Base-by-base conservation (phyloP, 2,329 filamentous ascomycete genomes). In the Stromatinia cepivora region DNA sequence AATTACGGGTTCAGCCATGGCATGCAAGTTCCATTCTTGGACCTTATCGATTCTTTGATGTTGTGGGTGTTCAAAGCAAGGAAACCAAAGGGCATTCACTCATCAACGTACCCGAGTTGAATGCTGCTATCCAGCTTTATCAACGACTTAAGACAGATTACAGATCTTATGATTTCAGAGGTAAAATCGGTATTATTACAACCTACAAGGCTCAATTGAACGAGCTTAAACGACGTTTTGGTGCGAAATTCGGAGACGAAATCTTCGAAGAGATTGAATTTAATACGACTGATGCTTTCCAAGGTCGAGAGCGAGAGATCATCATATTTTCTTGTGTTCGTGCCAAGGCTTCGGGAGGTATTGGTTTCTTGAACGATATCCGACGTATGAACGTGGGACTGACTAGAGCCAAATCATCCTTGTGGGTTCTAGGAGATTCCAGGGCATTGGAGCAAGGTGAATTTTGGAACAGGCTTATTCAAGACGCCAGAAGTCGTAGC, bases 291-390 rank as follows among this genome's bases (percentile, higher is more conserved):
- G 95, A 99, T 81, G 96, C 95, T 25, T 99, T 97, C 79, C 93
- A 99, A 79, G 95, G 95, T 72, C 89, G 96, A 74, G 95, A 99
- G 80, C 95, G 93, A 77, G 95, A 99, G 78, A 90, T 99, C 72
- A 98, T 99, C 79, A 98, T 99, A 73, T 99, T 99, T 82, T 98
- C 95, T 53, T 99, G 96, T 80, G 95, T 99, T 71, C 90, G 95
- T 82, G 94, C 95, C 31, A 94, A 91, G 42, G 88, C 92, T n/a
- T 92, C 90, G 10, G 91, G 92, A n/a, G 93, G 94, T 76, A 97
- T 99, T 77, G 95, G 95, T 85, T 99, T 99, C 87, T 90, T 99
- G 86, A 92, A 92, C 67, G 95, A 99, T 79, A 97, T 99, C 77
- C 89, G 95, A 70, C 94, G 95, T 85, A 98, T 99, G 96, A 99